Base-by-base conservation (phyloP, 257 asterid species). In the Anisodus acutangulus region DNA sequence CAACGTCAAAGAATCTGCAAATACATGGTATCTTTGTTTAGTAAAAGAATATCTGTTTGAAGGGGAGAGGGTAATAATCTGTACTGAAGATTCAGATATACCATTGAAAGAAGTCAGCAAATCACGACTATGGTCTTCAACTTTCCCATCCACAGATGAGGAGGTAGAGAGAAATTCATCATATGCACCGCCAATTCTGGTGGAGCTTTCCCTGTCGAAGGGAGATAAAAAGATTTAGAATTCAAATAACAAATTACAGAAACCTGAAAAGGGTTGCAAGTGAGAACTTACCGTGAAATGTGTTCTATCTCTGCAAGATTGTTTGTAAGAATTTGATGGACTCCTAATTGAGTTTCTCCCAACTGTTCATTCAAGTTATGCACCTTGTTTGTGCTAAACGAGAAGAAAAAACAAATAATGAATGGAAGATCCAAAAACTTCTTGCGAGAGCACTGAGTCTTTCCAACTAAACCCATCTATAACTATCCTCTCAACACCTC, bases 1-100 rank as follows among this genome's bases (percentile, higher is more conserved):
- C 83, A 89, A 70, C 80, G 15, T 55, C 79, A 92, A 84, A 69
- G 98, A 90, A 86, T 92, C 97, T 93, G 92, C 88, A 88, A 31
- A 80, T 57, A 49, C 41, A 62, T 58, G n/a, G 16, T 51, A 19
- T 41, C 39, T 5, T 84, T 78, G 41, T 64, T 45, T 17, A 64
- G 64, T 79, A 70, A 80, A 31, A 47, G 60, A 60, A 60, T 12
- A 26, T 22, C 51, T 70, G n/a, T 9, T 81, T 81, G 58, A 47
- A 39, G 45, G 64, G 12, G 64, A 55, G 55, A 22, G 17, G 35
- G 72, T 80, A 39, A 16, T 31, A 22, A 78, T 55, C 17, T 35
- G 7, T 54, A 51, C 49, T 43, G 71, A 54, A 64, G 72, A 57
- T 68, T 15, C 55, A 55, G 80, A 83, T 91, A 31, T 31, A 94